These are phyloP conservation scores for Russula sp. DNA, from an alignment of 768 basidiomycete genomes.

Conservation along the genomic window DNA sequence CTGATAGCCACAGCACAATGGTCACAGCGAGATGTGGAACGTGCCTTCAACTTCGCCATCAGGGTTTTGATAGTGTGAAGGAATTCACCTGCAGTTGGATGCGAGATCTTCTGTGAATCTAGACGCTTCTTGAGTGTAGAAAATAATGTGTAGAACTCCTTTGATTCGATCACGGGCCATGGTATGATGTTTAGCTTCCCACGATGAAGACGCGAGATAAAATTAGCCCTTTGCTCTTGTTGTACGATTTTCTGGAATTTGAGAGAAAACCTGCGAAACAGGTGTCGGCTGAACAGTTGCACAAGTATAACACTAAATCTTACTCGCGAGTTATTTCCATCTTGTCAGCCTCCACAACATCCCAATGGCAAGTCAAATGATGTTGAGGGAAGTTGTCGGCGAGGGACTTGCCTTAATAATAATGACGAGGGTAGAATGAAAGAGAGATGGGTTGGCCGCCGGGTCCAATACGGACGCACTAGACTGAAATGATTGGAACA, in stretches of 20 bases:
- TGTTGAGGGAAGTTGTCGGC: background rate
- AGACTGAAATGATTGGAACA: conserved; percentile 56
- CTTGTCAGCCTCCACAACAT: conserved; percentile 57
- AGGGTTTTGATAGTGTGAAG: conserved; percentile 50
- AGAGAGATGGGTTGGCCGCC: conserved; percentile 47
- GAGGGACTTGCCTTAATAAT: conserved; percentile 48
- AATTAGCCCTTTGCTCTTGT: conserved; percentile 53
- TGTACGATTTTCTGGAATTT: conserved; percentile 57
- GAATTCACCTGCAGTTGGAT: conserved; percentile 46
- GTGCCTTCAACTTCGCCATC: conserved; percentile 61
- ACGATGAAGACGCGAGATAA: conserved; percentile 51
- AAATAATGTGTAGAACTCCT: conserved; percentile 53
- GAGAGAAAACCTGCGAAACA: conserved; percentile 38
- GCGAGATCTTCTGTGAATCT: conserved; percentile 43
- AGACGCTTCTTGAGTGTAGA: conserved; percentile 38
- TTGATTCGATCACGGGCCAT: conserved; percentile 62
- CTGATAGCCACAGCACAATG: background rate
- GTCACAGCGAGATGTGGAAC: background rate
- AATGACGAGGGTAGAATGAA: conserved; percentile 51
- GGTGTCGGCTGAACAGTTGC: no score
- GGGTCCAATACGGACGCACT: conserved; percentile 54
- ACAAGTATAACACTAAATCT: conserved; percentile 17
- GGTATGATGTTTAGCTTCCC: conserved; percentile 52
- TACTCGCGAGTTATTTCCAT: conserved; percentile 52
- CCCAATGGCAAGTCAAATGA: conserved; percentile 32